Base-by-base conservation (phyloP, 306 rosid species). In the Rosa lucieae region DNA sequence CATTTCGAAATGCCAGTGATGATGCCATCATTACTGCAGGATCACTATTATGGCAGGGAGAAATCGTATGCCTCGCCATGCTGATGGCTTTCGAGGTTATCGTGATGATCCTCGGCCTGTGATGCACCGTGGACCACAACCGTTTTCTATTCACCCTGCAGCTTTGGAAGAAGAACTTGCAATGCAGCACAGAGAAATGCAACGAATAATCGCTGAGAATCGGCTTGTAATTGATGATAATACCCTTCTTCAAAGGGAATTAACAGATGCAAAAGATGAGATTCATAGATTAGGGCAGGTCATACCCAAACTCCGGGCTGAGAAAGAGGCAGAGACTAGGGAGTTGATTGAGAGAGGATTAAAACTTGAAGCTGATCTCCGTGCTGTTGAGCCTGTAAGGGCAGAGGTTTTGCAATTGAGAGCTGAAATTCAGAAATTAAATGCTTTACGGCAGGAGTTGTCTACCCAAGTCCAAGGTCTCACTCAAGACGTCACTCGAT, bases 91-190 rank as follows among this genome's bases (percentile, higher is more conserved):
- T 35, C 83, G 85, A 72, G 78, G 76, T 73, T 81, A 51, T 46
- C 84, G 39, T 79, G 89, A 83, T 75, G 85, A 61, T 62, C 85
- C 68, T 51, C 80, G 77, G 77, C 79, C 83, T 37, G 72, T 73
- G 18, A 77, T 78, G 77, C 77, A 52, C 55, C 81, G 69, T 20
- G 77, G 82, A 39, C 85, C 56, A 15, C 80, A 77, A 67, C 80
- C 67, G 18, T 39, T 84, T 20, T 80, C 76, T 43, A 49, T 85
- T 78, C 87, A 76, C 72, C 85, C 87, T 72, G 84, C 86, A 46
- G 88, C 74, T 26, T 80, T 80, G 81, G 88, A 86, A 77, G 89
- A 88, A 62, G 88, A 89, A 78, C 84, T 86, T 67, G 84, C 84
- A 49, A 51, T 80, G 42, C 88, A 84, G 62, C 85, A 43, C 71